phyloP scores from a whole-genome alignment of 257 asterid species.

The Gentiana dahurica region DNA sequence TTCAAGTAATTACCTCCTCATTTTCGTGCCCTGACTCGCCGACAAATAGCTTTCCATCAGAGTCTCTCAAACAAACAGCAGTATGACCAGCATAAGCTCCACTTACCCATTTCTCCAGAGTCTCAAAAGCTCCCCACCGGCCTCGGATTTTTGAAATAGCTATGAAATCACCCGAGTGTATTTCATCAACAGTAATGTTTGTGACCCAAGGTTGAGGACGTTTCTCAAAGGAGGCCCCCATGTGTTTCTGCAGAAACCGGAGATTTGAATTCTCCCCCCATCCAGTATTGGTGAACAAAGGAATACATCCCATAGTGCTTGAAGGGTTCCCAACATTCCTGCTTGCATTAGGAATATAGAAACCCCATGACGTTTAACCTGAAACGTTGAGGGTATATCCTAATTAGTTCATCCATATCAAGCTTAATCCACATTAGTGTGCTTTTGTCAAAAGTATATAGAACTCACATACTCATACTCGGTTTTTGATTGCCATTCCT shows the following conservation, averaged over 20 bases:
- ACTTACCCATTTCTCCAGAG: slow-evolving; percentile 84
- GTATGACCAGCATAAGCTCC: slow-evolving; percentile 87
- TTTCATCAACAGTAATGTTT: slow-evolving; percentile 44
- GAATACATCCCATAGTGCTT: slow-evolving; percentile 78
- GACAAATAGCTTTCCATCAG: slow-evolving; percentile 79
- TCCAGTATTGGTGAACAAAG: slow-evolving; percentile 60
- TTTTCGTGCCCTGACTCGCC: slow-evolving; percentile 86
- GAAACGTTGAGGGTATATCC: slow-evolving; percentile 6
- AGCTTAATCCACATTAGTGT: background rate
- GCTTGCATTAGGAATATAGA: slow-evolving; percentile 84
- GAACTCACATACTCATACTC: slow-evolving; percentile 73
- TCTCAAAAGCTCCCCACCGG: slow-evolving; percentile 89
- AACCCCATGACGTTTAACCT: slow-evolving; percentile 68
- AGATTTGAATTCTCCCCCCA: slow-evolving; percentile 78
- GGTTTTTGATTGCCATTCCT: slow-evolving; percentile 70
- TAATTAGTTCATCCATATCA: slow-evolving; percentile 2
- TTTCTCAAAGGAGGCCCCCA: slow-evolving; percentile 63
- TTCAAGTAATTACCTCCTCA: slow-evolving; percentile 40
- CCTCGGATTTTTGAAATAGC: slow-evolving; percentile 79
- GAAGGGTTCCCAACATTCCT: slow-evolving; percentile 66
- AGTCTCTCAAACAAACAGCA: slow-evolving; percentile 77
- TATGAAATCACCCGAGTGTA: slow-evolving; percentile 82
- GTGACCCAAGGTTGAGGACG: slow-evolving; percentile 88
- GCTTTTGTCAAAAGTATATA: background rate
- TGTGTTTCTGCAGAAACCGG: slow-evolving; percentile 69